Evolutionary conservation across 306 rosid species (phyloP).

Genomic region (Parietaria judaica): DNA sequence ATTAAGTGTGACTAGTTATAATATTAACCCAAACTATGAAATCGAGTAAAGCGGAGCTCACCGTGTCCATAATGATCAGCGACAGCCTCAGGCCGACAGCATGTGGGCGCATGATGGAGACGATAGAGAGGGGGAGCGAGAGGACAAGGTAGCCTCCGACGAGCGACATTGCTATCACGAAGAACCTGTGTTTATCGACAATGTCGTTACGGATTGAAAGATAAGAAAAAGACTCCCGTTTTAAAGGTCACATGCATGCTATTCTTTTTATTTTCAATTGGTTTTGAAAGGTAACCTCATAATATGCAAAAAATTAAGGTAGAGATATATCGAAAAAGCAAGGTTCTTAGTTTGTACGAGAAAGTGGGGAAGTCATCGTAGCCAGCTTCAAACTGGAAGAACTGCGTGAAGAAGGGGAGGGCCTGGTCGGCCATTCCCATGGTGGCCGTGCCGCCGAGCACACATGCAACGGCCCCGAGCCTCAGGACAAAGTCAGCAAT

Average conservation of each 20-base stretch:
- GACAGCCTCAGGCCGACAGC: slow-evolving; percentile 47
- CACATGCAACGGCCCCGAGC: slow-evolving; percentile 40
- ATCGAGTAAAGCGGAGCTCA: neutral
- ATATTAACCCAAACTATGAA: neutral
- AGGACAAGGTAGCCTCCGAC: slow-evolving; percentile 59
- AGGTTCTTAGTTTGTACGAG: slow-evolving; percentile 22
- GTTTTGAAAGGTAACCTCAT: neutral
- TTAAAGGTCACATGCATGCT: neutral
- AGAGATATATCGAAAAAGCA: neutral
- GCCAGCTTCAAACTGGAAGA: slow-evolving; percentile 61
- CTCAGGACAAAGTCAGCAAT: slow-evolving; percentile 52
- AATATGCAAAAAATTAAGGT: no score
- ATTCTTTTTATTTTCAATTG: neutral
- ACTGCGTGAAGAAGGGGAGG: slow-evolving; percentile 70
- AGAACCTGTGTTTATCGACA: slow-evolving; percentile 50
- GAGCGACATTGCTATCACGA: slow-evolving; percentile 49
- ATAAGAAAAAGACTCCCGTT: no score
- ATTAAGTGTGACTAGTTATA: slow-evolving; percentile 31
- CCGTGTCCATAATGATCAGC: slow-evolving; percentile 39
- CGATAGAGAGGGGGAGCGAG: slow-evolving; percentile 55
- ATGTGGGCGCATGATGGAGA: slow-evolving; percentile 48
- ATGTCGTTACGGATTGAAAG: no score
- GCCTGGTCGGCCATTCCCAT: slow-evolving; percentile 44
- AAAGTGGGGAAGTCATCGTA: slow-evolving; percentile 49
- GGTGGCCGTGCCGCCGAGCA: slow-evolving; percentile 40